Conservation (phyloP, 2,329 filamentous ascomycete species). For the Colletotrichum paranaense region DNA sequence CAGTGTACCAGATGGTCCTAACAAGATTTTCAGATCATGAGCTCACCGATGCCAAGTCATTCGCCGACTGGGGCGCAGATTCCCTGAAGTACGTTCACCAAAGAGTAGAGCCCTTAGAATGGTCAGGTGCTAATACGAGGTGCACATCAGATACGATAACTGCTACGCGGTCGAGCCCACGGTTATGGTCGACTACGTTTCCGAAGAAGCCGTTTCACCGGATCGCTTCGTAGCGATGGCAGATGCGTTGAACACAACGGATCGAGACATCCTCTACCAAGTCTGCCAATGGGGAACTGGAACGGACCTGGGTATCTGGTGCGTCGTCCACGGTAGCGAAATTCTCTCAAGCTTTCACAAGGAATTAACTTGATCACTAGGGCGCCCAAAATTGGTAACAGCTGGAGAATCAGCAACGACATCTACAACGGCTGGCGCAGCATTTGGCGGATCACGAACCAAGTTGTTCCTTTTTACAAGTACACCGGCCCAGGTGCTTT, state of each 20-base stretch:
- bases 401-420: constrained; percentile 65
- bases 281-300: constrained; percentile 66
- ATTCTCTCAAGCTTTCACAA: not conserved
- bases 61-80: constrained; percentile 58
- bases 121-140: not conserved
- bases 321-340: not conserved
- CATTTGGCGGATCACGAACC: constrained; percentile 63
- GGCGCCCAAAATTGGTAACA: constrained; percentile 47
- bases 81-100: constrained; percentile 59
- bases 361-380: constrained; percentile 3
- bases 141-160: constrained; percentile 55
- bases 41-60: constrained; percentile 52
- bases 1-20: not conserved
- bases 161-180: constrained; percentile 57
- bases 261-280: constrained; percentile 58
- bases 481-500: constrained; percentile 59
- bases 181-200: constrained; percentile 54
- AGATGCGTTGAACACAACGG: constrained; percentile 48
- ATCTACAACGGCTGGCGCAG: constrained; percentile 63
- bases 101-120: not conserved
- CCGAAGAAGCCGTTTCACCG: constrained; percentile 50
- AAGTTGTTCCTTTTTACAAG: constrained; percentile 58
- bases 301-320: constrained; percentile 57
- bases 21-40: constrained; percentile 47
- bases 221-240: constrained; percentile 60